A percentile compares a stretch with the other conserved stretches of the same genome.
phyloP scores from a whole-genome alignment of 352 stramenopile genomes.

The Phytophthora syringae region DNA sequence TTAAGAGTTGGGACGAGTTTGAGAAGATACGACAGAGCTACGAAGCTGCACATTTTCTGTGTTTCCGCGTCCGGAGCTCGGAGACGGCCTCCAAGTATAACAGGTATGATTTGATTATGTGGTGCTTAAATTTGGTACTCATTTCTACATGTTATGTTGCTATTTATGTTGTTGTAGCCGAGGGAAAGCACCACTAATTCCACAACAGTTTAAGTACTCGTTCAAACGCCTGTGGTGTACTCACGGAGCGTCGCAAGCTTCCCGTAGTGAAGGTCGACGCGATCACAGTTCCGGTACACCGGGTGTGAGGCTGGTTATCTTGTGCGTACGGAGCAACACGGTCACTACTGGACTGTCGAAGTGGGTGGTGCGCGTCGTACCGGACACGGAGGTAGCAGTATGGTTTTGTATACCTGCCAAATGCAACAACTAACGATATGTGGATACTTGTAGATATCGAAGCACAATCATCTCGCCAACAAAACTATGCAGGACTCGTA shows the following conservation, averaged over 20 bases:
- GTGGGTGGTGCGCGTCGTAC: neutral
- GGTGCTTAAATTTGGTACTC: no score
- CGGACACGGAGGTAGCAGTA: neutral
- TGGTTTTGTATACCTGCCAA: neutral
- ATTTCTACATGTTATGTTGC: neutral
- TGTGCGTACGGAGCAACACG: neutral
- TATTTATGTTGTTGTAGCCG: neutral
- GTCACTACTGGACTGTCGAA: neutral
- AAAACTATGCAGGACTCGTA: slow-evolving; percentile 10
- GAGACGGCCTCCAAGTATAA: neutral
- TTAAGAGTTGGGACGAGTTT: slow-evolving; percentile 1
- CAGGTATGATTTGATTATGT: neutral
- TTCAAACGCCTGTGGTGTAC: slow-evolving; percentile 1
- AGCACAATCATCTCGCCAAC: slow-evolving; percentile 2
- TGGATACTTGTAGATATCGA: neutral
- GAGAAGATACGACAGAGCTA: neutral
- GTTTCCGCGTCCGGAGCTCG: neutral
- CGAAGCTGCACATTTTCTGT: neutral
- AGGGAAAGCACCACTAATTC: neutral
- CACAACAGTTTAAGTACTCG: neutral
- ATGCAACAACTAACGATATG: neutral
- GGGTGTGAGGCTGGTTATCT: neutral
- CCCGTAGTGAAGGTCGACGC: neutral
- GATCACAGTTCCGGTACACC: neutral
- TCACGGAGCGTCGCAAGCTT: neutral